Evolutionary conservation across 805 yeast genomes (phyloP).

Genomic region (Sugiyamaella mastotermitis): DNA sequence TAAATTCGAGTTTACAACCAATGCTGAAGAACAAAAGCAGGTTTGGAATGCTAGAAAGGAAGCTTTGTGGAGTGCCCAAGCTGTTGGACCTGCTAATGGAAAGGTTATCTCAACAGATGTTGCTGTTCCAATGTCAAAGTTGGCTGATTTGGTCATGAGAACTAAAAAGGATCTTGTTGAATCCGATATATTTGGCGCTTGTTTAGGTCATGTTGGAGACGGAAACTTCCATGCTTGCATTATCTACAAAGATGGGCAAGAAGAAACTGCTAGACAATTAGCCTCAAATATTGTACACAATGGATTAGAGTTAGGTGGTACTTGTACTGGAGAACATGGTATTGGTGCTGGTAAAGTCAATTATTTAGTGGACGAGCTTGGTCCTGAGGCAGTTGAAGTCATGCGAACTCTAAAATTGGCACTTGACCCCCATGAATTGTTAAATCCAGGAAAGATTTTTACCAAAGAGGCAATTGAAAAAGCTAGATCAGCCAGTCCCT

Average conservation of each 20-base stretch:
- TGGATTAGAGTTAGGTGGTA: constrained; percentile 70
- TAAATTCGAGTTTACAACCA: constrained; percentile 59
- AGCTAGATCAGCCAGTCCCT: background rate
- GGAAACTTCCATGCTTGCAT: constrained; percentile 83
- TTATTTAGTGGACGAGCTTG: constrained; percentile 58
- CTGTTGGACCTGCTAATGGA: constrained; percentile 57
- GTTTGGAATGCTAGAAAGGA: constrained; percentile 83
- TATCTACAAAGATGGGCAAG: constrained; percentile 46
- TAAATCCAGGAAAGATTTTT: constrained; percentile 73
- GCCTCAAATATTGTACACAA: constrained; percentile 69
- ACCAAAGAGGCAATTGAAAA: background rate
- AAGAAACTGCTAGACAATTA: constrained; percentile 45
- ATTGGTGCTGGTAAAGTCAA: constrained; percentile 75
- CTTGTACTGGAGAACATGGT: constrained; percentile 89
- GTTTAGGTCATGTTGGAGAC: constrained; percentile 88
- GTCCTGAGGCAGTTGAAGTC: constrained; percentile 55
- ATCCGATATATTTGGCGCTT: constrained; percentile 54
- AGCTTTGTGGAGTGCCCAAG: constrained; percentile 66
- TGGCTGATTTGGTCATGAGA: constrained; percentile 53
- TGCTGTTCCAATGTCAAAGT: constrained; percentile 76
- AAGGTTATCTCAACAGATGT: constrained; percentile 88
- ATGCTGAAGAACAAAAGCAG: constrained; percentile 58
- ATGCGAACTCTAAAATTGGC: constrained; percentile 75
- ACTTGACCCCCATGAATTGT: constrained; percentile 64
- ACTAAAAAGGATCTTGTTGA: constrained; percentile 58